Conservation (phyloP, 495 filamentous ascomycete genomes). For the Parmelia sp. region DNA sequence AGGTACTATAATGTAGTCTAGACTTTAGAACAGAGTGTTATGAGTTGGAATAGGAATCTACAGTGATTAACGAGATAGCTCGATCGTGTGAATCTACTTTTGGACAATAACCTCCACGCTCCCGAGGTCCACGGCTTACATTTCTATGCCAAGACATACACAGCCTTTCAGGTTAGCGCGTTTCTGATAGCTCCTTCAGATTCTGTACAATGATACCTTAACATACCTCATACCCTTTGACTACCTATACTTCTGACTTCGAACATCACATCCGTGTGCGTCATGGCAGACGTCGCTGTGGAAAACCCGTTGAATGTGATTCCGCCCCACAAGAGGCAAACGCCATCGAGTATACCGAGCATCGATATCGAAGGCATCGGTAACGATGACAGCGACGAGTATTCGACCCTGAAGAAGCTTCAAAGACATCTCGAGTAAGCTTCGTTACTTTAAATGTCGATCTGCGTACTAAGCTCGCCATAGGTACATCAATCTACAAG, state of each 20-base stretch:
- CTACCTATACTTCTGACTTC: background rate
- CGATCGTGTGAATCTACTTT: too few species aligned
- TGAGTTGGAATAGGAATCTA: background rate
- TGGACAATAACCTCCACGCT: too few species aligned
- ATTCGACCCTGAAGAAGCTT: conserved; percentile 88
- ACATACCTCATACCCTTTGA: background rate
- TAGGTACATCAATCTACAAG: conserved; percentile 94
- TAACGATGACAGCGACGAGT: conserved; percentile 83
- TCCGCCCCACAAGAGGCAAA: conserved; percentile 68
- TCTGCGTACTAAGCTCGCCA: conserved; percentile 31
- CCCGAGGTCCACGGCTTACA: too few species aligned
- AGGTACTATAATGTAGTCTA: background rate
- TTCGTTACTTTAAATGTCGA: background rate
- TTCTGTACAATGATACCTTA: too few species aligned
- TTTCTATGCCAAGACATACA: too few species aligned
- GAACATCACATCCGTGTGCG: background rate
- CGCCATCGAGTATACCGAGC: conserved; percentile 77
- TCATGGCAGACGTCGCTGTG: conserved; percentile 77
- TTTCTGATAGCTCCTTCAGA: background rate
- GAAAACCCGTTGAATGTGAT: conserved; percentile 69
- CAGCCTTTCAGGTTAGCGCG: too few species aligned
- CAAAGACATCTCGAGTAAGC: conserved; percentile 89
- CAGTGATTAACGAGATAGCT: too few species aligned
- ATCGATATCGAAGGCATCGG: conserved; percentile 81
- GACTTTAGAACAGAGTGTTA: background rate